Evolutionary conservation across 1,139 yeast species (phyloP), one percentile per base, ranked within the genome.

Genomic region (Yamadazyma atmosphaerica): DNA sequence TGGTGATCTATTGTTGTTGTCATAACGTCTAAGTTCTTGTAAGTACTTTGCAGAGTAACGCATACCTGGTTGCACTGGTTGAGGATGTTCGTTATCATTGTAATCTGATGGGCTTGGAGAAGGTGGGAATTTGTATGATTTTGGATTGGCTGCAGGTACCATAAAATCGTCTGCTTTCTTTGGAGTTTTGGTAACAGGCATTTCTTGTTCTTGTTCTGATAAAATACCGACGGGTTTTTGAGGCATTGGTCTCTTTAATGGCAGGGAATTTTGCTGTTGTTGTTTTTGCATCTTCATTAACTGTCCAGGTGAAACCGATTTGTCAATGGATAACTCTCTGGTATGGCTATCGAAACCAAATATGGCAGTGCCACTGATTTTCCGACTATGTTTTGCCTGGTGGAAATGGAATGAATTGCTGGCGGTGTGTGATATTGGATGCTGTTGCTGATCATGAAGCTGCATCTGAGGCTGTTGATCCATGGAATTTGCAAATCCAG

Each of bases 311-410:
- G 69, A 61, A 13, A 66, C 55, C 2, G 67, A 57, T 21, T 41
- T 44, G 1, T 79, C 79, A n/a, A 76, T 59, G 1, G 79, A 71
- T 17, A 79, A 54, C 22, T 72, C 79, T 38, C 76, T 67, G 45
- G 69, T 75, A 53, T 80, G 85, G 37, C 72, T 76, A 2, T 68
- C 60, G 47, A 74, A 79, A 0, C 86, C 86, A 54, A 80, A 80
- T 27, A 79, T 80, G 6, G 84, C 84, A 1, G 86, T 79, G 7
- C 85, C 86, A 58, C 83, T 77, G 23, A 60, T 56, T 42, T 68
- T 67, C 35, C 76, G 53, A 34, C 63, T 53, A 42, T 71, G 77
- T 24, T 38, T 49, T 8, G 45, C 45, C 19, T 40, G 38, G 31
- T 47, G 46, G 26, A 38, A 44, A 36, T 41, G 39, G 32, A 35